Conservation (phyloP, 768 basidiomycete genomes). For the Lactarius akahatsu region DNA sequence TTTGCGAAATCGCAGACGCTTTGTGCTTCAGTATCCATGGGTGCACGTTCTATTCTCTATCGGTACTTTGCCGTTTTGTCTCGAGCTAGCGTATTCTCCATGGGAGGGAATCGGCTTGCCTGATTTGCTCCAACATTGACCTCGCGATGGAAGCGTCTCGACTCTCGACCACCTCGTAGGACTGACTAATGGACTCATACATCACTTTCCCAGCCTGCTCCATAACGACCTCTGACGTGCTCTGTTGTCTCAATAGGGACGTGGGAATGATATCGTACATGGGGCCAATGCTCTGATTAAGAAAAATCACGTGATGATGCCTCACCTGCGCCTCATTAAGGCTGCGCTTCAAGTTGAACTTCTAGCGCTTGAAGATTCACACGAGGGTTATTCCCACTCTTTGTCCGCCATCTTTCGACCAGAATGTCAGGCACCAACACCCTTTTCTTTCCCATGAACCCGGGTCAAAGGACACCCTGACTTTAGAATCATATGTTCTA, state of each 20-base stretch:
- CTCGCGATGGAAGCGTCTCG: background rate
- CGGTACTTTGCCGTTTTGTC: background rate
- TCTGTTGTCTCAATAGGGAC: background rate
- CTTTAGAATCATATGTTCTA: background rate
- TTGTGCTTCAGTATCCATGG: background rate
- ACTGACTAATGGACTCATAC: background rate
- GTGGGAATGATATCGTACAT: background rate
- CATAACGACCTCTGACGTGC: background rate
- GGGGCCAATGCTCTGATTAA: background rate
- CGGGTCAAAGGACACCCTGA: background rate
- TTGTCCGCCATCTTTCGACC: conserved; percentile 11
- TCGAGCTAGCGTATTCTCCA: background rate
- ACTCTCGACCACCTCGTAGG: background rate
- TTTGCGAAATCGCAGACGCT: background rate
- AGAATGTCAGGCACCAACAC: conserved; percentile 22
- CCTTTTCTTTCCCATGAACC: conserved; percentile 12
- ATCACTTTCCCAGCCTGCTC: background rate
- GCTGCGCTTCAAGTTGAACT: background rate
- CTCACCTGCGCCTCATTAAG: background rate
- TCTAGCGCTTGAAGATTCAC: conserved; percentile 8
- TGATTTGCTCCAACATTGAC: background rate
- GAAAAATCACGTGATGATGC: conserved; percentile 17
- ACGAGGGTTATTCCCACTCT: conserved; percentile 19
- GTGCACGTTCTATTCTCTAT: conserved; percentile 9
- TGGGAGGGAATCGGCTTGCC: background rate